phyloP scores from a whole-genome alignment of 345 rosid species.

The Mallotus nudiflorus region DNA sequence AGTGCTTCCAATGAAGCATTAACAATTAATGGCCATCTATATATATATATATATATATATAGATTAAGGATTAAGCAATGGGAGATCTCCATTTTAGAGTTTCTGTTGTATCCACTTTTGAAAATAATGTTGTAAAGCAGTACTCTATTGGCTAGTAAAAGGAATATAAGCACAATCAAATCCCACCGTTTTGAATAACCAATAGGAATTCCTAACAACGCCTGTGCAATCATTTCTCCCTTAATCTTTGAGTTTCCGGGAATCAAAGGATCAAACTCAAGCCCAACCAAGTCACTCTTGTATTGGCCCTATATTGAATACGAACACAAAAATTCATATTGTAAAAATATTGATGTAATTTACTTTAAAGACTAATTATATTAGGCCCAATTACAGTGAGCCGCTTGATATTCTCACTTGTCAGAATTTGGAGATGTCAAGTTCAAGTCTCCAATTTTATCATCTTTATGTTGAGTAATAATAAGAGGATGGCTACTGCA shows the following conservation, averaged over 20 bases:
- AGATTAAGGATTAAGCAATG: background rate
- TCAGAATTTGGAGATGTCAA: too few species aligned
- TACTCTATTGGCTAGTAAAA: slow-evolving; percentile 16
- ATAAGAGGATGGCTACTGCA: too few species aligned
- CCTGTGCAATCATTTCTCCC: slow-evolving; percentile 21
- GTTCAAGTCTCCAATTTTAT: too few species aligned
- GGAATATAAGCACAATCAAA: slow-evolving; percentile 13
- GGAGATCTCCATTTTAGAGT: slow-evolving; percentile 15
- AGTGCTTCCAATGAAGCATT: too few species aligned
- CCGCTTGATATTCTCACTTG: too few species aligned
- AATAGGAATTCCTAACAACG: slow-evolving; percentile 14
- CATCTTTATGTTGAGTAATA: too few species aligned
- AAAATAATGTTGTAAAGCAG: slow-evolving; percentile 10
- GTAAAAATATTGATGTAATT: background rate
- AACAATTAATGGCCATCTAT: too few species aligned
- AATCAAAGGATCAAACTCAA: slow-evolving; percentile 21
- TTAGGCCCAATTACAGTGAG: too few species aligned
- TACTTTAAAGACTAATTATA: too few species aligned
- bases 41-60: background rate
- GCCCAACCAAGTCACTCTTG: slow-evolving; percentile 29
- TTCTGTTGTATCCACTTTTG: slow-evolving; percentile 6
- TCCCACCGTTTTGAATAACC: slow-evolving; percentile 31
- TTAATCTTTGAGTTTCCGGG: slow-evolving; percentile 24
- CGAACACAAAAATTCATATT: background rate
- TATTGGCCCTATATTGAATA: slow-evolving; percentile 18